These are phyloP conservation scores for Excoecaria agallocha DNA, from an alignment of 345 rosid species.

Conservation along the genomic window DNA sequence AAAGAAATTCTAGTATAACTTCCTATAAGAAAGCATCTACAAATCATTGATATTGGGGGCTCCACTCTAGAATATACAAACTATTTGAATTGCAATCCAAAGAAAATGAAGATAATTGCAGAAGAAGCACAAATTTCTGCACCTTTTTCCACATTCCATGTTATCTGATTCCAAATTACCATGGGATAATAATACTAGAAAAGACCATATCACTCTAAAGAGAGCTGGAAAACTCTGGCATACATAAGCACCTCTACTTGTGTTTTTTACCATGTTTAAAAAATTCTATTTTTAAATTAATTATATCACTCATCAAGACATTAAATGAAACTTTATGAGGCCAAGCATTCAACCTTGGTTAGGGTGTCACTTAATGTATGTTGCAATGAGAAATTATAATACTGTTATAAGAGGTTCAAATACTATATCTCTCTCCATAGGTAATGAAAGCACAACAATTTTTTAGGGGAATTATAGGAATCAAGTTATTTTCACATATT, in stretches of 20 bases:
- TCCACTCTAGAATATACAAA: neutral
- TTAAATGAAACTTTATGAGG: neutral
- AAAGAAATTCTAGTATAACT: neutral
- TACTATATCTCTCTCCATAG: neutral
- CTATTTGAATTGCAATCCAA: neutral
- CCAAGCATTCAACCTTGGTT: neutral
- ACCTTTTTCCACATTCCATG: neutral
- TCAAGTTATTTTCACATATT: neutral
- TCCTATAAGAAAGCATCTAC: neutral
- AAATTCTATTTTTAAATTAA: neutral
- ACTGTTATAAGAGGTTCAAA: neutral
- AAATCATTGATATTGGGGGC: neutral
- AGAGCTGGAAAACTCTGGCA: neutral
- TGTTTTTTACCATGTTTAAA: neutral
- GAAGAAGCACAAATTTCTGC: neutral
- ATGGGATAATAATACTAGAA: neutral
- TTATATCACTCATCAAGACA: neutral
- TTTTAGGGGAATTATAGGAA: neutral
- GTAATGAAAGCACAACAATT: neutral
- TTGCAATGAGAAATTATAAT: neutral
- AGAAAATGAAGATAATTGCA: too few species aligned
- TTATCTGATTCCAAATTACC: neutral
- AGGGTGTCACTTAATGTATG: neutral
- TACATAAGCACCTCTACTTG: neutral
- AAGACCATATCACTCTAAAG: neutral